Evolutionary conservation across 768 basidiomycete species (phyloP).

Genomic region (Cytidiella melzeri): DNA sequence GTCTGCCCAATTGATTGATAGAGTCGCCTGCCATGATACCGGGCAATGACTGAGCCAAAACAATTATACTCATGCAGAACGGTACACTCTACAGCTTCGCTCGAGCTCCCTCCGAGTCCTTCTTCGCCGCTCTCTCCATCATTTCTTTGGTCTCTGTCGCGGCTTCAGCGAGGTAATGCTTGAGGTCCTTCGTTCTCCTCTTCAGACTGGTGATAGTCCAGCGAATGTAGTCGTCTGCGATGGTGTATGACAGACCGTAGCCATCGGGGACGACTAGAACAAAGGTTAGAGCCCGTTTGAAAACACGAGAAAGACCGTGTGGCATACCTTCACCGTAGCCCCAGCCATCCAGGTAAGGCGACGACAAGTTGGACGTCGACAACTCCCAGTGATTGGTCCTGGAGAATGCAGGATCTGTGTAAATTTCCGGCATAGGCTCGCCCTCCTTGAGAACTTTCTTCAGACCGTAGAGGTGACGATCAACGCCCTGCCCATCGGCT

Average conservation of each 20-base stretch:
- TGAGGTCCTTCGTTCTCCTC: constrained; percentile 45
- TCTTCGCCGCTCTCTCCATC: constrained; percentile 60
- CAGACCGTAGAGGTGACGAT: constrained; percentile 91
- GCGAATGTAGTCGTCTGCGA: constrained; percentile 76
- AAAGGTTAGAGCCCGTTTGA: not conserved
- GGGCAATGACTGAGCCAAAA: too few species aligned
- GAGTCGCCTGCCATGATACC: too few species aligned
- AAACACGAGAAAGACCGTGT: not conserved
- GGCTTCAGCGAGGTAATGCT: constrained; percentile 72
- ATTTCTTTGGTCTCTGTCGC: constrained; percentile 71
- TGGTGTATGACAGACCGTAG: constrained; percentile 87
- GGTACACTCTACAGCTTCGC: constrained; percentile 27
- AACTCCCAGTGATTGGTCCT: constrained; percentile 87
- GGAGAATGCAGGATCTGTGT: constrained; percentile 63
- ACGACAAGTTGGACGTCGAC: constrained; percentile 83
- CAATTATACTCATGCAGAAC: too few species aligned
- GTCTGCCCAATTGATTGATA: too few species aligned
- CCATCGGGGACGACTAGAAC: constrained; percentile 80
- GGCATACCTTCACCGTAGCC: constrained; percentile 88
- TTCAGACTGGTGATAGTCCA: constrained; percentile 86
- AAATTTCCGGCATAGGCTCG: constrained; percentile 69
- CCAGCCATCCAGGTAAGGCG: constrained; percentile 86
- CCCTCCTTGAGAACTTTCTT: constrained; percentile 73
- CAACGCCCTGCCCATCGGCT: constrained; percentile 90
- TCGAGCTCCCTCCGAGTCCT: constrained; percentile 25